These are phyloP conservation scores for Penicillium sp. DNA, from an alignment of 2,329 filamentous ascomycete species.

Conservation along the genomic window DNA sequence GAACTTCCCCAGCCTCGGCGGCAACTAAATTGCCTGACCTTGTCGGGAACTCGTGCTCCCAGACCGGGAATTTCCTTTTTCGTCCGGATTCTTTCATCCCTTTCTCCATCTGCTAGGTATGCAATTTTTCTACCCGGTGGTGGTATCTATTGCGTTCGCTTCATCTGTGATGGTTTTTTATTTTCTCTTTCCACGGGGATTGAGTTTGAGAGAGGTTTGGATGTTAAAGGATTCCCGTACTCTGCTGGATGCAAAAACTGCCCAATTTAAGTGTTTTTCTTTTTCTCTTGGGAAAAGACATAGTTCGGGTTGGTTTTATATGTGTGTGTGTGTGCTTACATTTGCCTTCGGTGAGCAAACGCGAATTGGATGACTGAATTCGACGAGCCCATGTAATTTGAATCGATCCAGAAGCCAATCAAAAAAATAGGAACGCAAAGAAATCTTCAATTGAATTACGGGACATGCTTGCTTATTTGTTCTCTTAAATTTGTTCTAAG, in stretches of 20 bases:
- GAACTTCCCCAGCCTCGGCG: conserved; percentile 48
- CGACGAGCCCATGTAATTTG: conserved; percentile 31
- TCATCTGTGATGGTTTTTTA: conserved; percentile 10
- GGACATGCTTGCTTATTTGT: conserved; percentile 7
- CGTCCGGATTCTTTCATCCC: conserved; percentile 4
- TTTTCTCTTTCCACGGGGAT: conserved; percentile 8
- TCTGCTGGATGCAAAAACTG: conserved; percentile 9
- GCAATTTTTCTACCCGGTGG: conserved; percentile 6
- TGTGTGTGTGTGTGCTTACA: conserved; percentile 19
- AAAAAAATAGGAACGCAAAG: conserved; percentile 24
- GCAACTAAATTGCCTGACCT: conserved; percentile 33
- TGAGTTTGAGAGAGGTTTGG: neutral
- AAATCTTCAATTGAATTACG: conserved; percentile 18
- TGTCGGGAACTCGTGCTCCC: conserved; percentile 9
- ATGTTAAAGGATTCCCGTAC: neutral
- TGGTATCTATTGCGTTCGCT: conserved; percentile 6
- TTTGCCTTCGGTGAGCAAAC: conserved; percentile 26
- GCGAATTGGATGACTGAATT: conserved; percentile 30
- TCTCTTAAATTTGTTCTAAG: neutral
- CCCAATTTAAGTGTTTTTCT: conserved; percentile 3
- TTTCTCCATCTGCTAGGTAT: conserved; percentile 9
- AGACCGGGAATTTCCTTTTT: neutral
- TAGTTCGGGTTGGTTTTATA: conserved; percentile 14
- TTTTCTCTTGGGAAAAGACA: conserved; percentile 9
- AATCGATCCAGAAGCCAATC: conserved; percentile 30